phyloP scores from a whole-genome alignment of 2,329 filamentous ascomycete species.

The Botrytis fabae region DNA sequence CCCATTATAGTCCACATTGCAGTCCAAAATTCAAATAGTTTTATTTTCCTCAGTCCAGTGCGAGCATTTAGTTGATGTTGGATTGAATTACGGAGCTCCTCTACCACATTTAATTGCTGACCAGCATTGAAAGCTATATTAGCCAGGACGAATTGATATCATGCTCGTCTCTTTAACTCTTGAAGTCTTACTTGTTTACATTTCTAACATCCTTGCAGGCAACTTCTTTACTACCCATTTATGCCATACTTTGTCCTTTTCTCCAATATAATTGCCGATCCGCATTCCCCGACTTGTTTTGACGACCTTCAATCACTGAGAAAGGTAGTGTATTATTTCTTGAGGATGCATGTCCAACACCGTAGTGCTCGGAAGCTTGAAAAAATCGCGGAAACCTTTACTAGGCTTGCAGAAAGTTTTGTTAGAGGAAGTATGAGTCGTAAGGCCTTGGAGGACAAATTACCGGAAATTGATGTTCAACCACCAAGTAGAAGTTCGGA shows the following conservation, averaged over 20 bases:
- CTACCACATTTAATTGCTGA: neutral
- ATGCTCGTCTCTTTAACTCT: neutral
- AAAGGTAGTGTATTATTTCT: conserved; percentile 25
- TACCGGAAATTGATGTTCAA: neutral
- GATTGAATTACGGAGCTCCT: neutral
- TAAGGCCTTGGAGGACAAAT: neutral
- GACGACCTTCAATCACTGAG: conserved; percentile 22
- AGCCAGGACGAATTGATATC: neutral
- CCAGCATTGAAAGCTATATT: neutral
- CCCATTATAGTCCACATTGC: neutral
- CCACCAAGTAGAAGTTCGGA: neutral
- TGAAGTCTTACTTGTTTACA: neutral
- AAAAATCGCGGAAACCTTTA: conserved; percentile 25
- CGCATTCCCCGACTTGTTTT: conserved; percentile 21
- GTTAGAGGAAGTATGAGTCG: conserved; percentile 21
- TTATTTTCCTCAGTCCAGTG: neutral
- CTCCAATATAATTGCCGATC: conserved; percentile 25
- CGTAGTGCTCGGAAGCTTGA: conserved; percentile 23
- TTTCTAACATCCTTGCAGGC: conserved; percentile 16
- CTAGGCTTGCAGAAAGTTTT: conserved; percentile 22
- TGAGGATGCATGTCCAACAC: conserved; percentile 26
- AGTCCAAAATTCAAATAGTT: neutral
- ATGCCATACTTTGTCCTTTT: conserved; percentile 28
- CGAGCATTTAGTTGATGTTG: neutral
- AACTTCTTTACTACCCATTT: conserved; percentile 29